Evolutionary conservation across 352 stramenopile genomes (phyloP).

Genomic region (Globisporangium yorkense): DNA sequence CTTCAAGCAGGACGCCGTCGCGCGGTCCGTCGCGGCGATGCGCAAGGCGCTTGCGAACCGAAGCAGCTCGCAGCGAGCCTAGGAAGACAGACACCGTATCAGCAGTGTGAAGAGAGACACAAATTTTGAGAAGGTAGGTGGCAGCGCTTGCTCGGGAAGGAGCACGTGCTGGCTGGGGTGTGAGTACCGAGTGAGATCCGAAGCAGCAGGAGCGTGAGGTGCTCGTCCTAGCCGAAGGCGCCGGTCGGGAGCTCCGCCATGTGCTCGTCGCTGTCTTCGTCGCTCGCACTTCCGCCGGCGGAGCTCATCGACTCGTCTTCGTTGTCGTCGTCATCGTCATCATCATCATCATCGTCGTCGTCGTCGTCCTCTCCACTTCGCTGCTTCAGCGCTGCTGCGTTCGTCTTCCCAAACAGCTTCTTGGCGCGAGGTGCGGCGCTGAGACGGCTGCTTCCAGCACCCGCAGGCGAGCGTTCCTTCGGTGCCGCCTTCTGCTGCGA

Average conservation of each 20-base stretch:
- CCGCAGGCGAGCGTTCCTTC: constrained; percentile 1
- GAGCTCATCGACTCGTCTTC: constrained; percentile 34
- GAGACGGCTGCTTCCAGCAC: neutral
- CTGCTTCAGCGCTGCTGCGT: constrained; percentile 10
- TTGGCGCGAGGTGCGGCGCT: neutral
- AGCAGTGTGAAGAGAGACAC: no score
- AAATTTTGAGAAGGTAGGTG: neutral
- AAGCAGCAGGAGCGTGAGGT: neutral
- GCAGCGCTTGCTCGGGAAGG: neutral
- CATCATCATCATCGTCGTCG: constrained; percentile 21
- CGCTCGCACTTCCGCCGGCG: constrained; percentile 30
- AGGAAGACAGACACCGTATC: neutral
- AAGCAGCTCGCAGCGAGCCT: neutral
- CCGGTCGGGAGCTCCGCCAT: constrained; percentile 57
- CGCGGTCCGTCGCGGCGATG: constrained; percentile 30
- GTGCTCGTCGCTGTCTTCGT: constrained; percentile 60
- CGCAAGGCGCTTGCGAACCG: constrained; percentile 1
- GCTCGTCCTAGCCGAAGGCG: constrained; percentile 36
- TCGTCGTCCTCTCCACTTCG: constrained; percentile 15
- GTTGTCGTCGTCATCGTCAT: constrained; percentile 19
- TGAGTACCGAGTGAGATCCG: no score
- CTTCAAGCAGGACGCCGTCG: constrained; percentile 51
- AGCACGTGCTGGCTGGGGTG: neutral
- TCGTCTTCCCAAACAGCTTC: constrained; percentile 17
- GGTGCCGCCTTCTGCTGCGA: constrained; percentile 1